A percentile compares a stretch with the other conserved stretches of the same genome.
Evolutionary conservation across 164 flowering plant genomes (phyloP).

Genomic region (Kalanchoe fedtschenkoi): DNA sequence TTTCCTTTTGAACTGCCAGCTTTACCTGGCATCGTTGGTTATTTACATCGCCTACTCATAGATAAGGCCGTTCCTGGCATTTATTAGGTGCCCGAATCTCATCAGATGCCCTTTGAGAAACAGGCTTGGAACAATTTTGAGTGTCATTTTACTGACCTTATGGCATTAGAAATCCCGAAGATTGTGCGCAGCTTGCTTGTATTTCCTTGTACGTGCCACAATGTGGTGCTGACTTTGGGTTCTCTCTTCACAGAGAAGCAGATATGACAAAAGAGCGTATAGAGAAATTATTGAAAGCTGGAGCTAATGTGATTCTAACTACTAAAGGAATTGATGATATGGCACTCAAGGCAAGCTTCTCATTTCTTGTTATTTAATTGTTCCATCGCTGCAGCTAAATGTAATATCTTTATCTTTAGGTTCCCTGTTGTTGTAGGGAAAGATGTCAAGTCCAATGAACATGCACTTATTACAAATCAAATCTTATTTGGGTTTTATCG

Average conservation of each 20-base stretch:
- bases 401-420: too few species aligned
- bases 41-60: background rate
- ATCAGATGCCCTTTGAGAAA: too few species aligned
- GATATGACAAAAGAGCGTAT: conserved; percentile 94
- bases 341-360: conserved; percentile 82
- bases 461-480: too few species aligned
- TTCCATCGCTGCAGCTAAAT: background rate
- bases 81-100: too few species aligned
- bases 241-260: conserved; percentile 67
- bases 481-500: too few species aligned
- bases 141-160: background rate
- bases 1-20: too few species aligned
- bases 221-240: conserved; percentile 6
- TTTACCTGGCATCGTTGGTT: background rate
- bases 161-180: background rate
- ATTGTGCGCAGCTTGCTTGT: background rate
- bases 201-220: background rate
- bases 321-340: conserved; percentile 99
- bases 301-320: conserved; percentile 91
- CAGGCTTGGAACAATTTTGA: background rate
- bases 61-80: background rate
- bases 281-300: conserved; percentile 86
- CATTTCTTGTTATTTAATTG: background rate
- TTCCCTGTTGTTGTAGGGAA: too few species aligned
- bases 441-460: too few species aligned